These are phyloP conservation scores for Phyllosticta citriasiana DNA, from an alignment of 2,329 filamentous ascomycete genomes.

Conservation along the genomic window DNA sequence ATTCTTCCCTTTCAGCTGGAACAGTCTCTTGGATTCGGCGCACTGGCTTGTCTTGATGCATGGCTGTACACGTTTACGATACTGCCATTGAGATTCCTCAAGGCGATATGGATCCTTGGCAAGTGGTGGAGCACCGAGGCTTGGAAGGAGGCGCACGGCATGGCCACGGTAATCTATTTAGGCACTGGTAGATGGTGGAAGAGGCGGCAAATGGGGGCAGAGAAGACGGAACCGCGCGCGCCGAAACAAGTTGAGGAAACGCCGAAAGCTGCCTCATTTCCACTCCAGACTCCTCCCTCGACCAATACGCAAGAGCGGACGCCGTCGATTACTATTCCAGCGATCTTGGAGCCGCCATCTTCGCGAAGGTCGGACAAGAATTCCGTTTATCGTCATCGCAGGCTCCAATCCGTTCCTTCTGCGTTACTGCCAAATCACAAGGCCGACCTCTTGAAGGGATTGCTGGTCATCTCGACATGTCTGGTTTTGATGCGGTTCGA, in stretches of 20 bases:
- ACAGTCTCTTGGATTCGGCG: slow-evolving; percentile 75
- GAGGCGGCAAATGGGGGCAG: slow-evolving; percentile 41
- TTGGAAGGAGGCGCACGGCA: slow-evolving; percentile 59
- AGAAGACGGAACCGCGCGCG: slow-evolving; percentile 12
- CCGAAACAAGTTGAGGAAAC: slow-evolving; percentile 11
- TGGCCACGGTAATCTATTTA: slow-evolving; percentile 67
- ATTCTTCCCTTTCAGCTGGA: slow-evolving; percentile 74
- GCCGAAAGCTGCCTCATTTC: slow-evolving; percentile 19
- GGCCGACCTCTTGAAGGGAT: slow-evolving; percentile 83
- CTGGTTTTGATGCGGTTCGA: slow-evolving; percentile 81
- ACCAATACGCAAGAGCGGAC: neutral
- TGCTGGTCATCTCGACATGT: slow-evolving; percentile 79
- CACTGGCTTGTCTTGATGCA: slow-evolving; percentile 82
- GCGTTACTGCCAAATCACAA: slow-evolving; percentile 81
- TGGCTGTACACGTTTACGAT: slow-evolving; percentile 98
- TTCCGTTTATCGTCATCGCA: slow-evolving; percentile 47
- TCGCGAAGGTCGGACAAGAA: slow-evolving; percentile 24
- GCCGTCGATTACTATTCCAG: slow-evolving; percentile 11
- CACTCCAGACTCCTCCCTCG: slow-evolving; percentile 9
- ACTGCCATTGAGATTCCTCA: slow-evolving; percentile 75
- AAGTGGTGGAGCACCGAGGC: slow-evolving; percentile 70
- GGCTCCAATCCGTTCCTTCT: slow-evolving; percentile 77
- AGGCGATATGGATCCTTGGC: slow-evolving; percentile 65
- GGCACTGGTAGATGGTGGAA: slow-evolving; percentile 73
- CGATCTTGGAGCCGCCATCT: slow-evolving; percentile 17